Base-by-base conservation (phyloP, 352 stramenopile species). In the Thalassiosira mediterranea region DNA sequence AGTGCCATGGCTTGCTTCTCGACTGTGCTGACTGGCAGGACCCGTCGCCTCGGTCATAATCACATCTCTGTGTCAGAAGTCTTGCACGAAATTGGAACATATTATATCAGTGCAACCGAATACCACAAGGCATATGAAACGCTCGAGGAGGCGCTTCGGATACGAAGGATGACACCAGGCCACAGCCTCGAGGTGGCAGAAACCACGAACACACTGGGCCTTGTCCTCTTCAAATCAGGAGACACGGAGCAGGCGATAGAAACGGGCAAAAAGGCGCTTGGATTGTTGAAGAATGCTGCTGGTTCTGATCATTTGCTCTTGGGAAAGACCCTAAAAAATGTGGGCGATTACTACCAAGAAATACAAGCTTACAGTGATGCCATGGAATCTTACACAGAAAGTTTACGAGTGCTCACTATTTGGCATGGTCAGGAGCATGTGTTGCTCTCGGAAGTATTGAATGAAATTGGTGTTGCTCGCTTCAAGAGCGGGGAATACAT, bases 151-250 rank as follows among this genome's bases (percentile, higher is more conserved):
- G 71, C 79, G 23, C 48, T 92, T 19, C 72, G 68, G 26, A 62
- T 89, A 29, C 71, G 79, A 37, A 38, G 60, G 15, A 40, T 58
- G 0, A 69, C 75, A 8, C 31, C 87, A 15, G 84, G 79, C 29
- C 53, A 57, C 31, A 72, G 70, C 32, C 19, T 88, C 19, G 78
- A 89, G 60, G 68, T 88, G 28, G 78, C 80, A 25, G 83, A 86
- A 40, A 90, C 73, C 13, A 49, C 88, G 29, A 81, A 89, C 44
- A 74, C 56, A 3, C 65, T 90, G 19, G 74, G 77, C 52, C 25
- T 88, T 26, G 78, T 90, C 23, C 68, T 79, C 26, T 89, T 86
- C 72, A 87, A 87, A 67, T 70, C 56, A 44, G 76, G 63, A 17
- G 56, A 81, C 51, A 62, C 59, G 10, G 56, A 81, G 54, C 72